These are phyloP conservation scores for Bruguiera parviflora DNA, from an alignment of 345 rosid genomes.

Conservation along the genomic window DNA sequence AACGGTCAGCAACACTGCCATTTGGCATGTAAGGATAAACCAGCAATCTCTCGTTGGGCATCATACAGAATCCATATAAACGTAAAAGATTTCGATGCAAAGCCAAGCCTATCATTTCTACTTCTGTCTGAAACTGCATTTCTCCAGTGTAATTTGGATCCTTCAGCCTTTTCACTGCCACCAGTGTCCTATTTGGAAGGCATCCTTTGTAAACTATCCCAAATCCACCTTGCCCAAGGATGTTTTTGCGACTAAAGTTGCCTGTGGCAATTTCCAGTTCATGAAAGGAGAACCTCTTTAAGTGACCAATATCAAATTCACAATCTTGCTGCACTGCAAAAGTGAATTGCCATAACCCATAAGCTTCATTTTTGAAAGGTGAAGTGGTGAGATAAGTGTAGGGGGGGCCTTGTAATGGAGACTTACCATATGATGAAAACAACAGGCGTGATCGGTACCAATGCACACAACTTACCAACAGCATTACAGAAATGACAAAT, in stretches of 20 bases:
- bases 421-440: conserved; percentile 58
- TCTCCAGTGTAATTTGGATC: conserved; percentile 90
- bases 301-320: conserved; percentile 76
- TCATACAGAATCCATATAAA: conserved; percentile 91
- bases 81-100: conserved; percentile 83
- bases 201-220: conserved; percentile 95
- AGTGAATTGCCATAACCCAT: conserved; percentile 3
- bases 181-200: conserved; percentile 64
- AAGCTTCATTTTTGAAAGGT: no score
- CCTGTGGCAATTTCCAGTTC: conserved; percentile 77
- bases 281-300: conserved; percentile 79
- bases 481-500: conserved; percentile 58
- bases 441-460: conserved; percentile 71
- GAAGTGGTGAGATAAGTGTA: background rate
- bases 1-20: conserved; percentile 90
- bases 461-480: conserved; percentile 71
- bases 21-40: conserved; percentile 97
- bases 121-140: conserved; percentile 95
- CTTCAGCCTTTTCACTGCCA: conserved; percentile 88
- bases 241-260: conserved; percentile 71
- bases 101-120: conserved; percentile 96
- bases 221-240: conserved; percentile 89
- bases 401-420: background rate
- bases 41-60: conserved; percentile 72
- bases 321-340: conserved; percentile 83